These are phyloP conservation scores for Phytophthora europaea DNA, from an alignment of 352 stramenopile genomes.

Conservation along the genomic window DNA sequence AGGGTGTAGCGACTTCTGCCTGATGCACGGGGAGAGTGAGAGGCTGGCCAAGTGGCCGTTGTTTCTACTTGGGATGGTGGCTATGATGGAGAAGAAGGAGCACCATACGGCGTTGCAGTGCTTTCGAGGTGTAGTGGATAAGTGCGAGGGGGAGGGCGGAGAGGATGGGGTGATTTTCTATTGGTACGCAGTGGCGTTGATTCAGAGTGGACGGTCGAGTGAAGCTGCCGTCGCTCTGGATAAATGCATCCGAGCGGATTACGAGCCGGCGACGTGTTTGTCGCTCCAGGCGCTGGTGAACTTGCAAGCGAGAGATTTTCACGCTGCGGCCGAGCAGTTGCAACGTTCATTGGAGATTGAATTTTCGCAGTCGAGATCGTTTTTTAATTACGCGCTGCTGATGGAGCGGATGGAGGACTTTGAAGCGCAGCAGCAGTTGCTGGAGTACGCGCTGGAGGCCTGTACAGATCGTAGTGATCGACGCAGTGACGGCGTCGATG, in stretches of 20 bases:
- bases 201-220: slow-evolving; percentile 24
- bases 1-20: slow-evolving; percentile 23
- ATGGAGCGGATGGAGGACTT: slow-evolving; percentile 59
- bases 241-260: slow-evolving; percentile 58
- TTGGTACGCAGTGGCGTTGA: slow-evolving; percentile 67
- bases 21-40: slow-evolving; percentile 8
- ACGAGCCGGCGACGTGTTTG: slow-evolving; percentile 55
- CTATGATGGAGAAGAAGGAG: slow-evolving; percentile 40
- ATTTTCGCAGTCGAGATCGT: slow-evolving; percentile 45
- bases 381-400: slow-evolving; percentile 82
- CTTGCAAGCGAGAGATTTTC: slow-evolving; percentile 44
- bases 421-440: slow-evolving; percentile 67
- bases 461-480: neutral
- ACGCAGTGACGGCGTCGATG: neutral
- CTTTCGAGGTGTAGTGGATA: slow-evolving; percentile 37
- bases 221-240: slow-evolving; percentile 48
- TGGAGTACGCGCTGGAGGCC: slow-evolving; percentile 53
- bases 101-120: slow-evolving; percentile 34
- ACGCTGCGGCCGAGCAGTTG: slow-evolving; percentile 55
- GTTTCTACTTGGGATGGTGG: slow-evolving; percentile 58
- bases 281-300: slow-evolving; percentile 62
- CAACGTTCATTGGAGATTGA: slow-evolving; percentile 73
- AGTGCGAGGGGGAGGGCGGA: neutral
- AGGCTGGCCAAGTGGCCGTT: slow-evolving; percentile 38
- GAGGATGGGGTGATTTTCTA: slow-evolving; percentile 48